Conservation (phyloP, 176 grass and related monocot species). For the Oryza longistaminata region DNA sequence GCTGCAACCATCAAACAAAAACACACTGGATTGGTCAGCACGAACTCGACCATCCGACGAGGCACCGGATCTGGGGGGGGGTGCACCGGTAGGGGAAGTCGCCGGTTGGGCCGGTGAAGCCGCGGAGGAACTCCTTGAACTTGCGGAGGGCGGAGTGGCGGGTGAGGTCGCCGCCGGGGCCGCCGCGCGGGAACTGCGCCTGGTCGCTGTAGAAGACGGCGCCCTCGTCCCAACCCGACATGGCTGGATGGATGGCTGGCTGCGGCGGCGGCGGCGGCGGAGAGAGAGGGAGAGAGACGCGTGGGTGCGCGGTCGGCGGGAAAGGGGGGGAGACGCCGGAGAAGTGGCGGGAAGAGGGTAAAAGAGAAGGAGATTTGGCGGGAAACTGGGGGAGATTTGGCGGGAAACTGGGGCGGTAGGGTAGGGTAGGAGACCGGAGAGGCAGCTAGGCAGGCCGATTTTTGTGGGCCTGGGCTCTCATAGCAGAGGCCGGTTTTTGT, state of each 20-base stretch:
- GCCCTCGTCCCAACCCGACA: conserved; percentile 99
- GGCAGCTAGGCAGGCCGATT: not conserved
- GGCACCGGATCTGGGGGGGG: conserved; percentile 5
- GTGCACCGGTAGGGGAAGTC: conserved; percentile 91
- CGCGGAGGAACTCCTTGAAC: conserved; percentile 97
- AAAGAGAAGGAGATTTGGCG: conserved; percentile 55
- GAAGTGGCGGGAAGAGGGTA: conserved; percentile 34
- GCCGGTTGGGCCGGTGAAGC: conserved; percentile 71
- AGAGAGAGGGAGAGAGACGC: too few relatives aligned
- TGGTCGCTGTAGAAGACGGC: conserved; percentile 99
- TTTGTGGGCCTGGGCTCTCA: not conserved
- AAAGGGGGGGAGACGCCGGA: not conserved
- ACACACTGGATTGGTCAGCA: not conserved
- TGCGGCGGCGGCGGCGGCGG: not conserved
- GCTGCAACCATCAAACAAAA: conserved; percentile 35
- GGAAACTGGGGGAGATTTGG: conserved; percentile 56
- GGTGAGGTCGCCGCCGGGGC: conserved; percentile 63
- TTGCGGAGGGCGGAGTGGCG: conserved; percentile 91
- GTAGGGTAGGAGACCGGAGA: too few relatives aligned
- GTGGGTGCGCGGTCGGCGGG: not conserved
- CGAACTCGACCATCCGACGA: not conserved
- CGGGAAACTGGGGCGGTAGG: not conserved
- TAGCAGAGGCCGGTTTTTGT: too few relatives aligned
- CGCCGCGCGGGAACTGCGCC: conserved; percentile 86
- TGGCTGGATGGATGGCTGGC: conserved; percentile 56